Conservation (phyloP, 1,139 yeast species). For the Yamadazyma atlantica region DNA sequence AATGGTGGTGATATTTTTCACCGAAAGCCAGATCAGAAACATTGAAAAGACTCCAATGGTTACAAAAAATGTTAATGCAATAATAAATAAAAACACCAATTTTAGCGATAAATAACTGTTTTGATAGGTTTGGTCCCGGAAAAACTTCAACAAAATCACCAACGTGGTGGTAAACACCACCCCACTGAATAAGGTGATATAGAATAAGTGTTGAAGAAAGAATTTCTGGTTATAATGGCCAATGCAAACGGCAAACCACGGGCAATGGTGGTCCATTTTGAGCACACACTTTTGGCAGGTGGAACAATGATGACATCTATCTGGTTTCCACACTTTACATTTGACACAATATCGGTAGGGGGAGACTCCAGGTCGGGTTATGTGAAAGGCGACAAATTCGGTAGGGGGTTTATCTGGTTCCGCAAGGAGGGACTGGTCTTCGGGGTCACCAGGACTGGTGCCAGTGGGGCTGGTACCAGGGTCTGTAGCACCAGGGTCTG, state of each 20-base stretch:
- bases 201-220: constrained; percentile 65
- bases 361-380: constrained; percentile 14
- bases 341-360: constrained; percentile 45
- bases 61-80: constrained; percentile 63
- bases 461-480: too few relatives aligned
- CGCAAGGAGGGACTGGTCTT: background rate
- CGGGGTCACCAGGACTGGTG: background rate
- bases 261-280: constrained; percentile 91
- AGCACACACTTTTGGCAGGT: constrained; percentile 69
- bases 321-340: constrained; percentile 90
- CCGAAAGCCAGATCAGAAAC: constrained; percentile 60
- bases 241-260: constrained; percentile 92
- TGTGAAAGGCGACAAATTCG: constrained; percentile 14
- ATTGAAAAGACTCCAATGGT: constrained; percentile 59
- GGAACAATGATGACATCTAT: constrained; percentile 88
- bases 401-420: constrained; percentile 15
- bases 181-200: constrained; percentile 51
- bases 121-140: constrained; percentile 39
- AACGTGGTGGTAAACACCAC: constrained; percentile 39
- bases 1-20: constrained; percentile 73
- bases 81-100: constrained; percentile 57
- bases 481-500: too few relatives aligned
- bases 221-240: constrained; percentile 41
- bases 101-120: constrained; percentile 52
- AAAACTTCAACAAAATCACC: constrained; percentile 48